Base-by-base conservation (phyloP, 2,329 filamentous ascomycete species). In the Exophiala dermatitidis region DNA sequence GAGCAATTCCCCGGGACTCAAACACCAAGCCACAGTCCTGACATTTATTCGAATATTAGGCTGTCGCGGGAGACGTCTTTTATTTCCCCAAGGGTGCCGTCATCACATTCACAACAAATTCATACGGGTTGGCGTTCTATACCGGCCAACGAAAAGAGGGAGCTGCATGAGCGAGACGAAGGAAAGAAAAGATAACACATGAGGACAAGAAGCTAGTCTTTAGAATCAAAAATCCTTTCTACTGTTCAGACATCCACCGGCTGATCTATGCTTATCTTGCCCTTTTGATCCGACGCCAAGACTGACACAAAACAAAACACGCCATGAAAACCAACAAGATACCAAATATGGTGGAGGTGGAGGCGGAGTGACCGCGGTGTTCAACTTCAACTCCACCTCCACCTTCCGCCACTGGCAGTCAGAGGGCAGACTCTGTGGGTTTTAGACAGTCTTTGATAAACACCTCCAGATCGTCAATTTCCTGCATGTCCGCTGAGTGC, bases 391-490 rank as follows among this genome's bases (percentile, higher is more conserved):
- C 5, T 41, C 12, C 38, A 28, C 1, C 38, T 26, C 26, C 19
- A n/a, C 10, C 10, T 3, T 26, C 38, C 4, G 1, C 5, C 5
- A 12, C 38, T 5, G 5, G 3, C 54, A 56, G 50, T 59, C 54
- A 59, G 29, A 59, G 42, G 19, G 19, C 19, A 7, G 50, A 48
- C 36, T 53, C 57, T 10, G 28, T 45, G 19, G 48, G 31, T 12
- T 53, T 50, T 38, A 63, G 45, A 52, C 60, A 63, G 61, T 75
- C 71, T 46, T 74, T 72, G 46, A 85, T 70, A 65, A 81, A 85
- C 40, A 70, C 69, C 71, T 93, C 88, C 12, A 96, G 75, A 62
- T 95, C 86, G 58, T 93, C 81, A 50, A 96, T 81, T 72, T 96
- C 91, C 58, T 85, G 74, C 3, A 82, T 76, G 62, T 83, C 84